Conservation (phyloP, 2,329 filamentous ascomycete genomes). For the Fonsecaea monophora region DNA sequence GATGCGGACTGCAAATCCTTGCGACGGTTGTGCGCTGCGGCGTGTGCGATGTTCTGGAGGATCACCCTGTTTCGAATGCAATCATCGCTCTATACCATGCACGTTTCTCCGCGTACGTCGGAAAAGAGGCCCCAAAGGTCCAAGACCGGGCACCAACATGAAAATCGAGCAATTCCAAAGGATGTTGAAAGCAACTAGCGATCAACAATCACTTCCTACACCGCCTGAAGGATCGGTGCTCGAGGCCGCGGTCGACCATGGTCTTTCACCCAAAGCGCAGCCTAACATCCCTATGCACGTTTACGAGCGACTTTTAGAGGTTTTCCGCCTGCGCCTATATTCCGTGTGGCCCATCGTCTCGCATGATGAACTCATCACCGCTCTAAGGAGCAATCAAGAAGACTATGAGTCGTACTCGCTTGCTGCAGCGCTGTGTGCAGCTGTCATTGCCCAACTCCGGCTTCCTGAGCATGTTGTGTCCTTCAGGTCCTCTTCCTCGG, state of each 20-base stretch:
- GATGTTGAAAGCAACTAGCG: background rate
- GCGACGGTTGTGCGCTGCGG: constrained; percentile 16
- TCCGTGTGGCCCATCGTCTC: constrained; percentile 17
- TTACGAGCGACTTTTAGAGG: constrained; percentile 9
- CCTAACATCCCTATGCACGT: background rate
- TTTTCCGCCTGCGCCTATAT: constrained; percentile 10
- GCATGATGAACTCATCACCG: constrained; percentile 4
- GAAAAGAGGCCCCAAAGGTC: constrained; percentile 20
- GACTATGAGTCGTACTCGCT: constrained; percentile 19
- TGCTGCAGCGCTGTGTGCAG: constrained; percentile 16
- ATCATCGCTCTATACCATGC: constrained; percentile 9
- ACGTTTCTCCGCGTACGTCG: constrained; percentile 17
- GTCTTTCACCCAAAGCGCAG: too few species aligned
- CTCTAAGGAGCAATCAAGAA: constrained; percentile 1
- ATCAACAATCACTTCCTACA: constrained; percentile 4
- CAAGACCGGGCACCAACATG: constrained; percentile 11
- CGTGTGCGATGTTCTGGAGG: constrained; percentile 15
- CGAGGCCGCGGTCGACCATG: background rate
- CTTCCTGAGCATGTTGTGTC: constrained; percentile 8
- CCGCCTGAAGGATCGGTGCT: background rate
- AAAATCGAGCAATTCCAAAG: constrained; percentile 20
- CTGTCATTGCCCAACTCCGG: constrained; percentile 21
- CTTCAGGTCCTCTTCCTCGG: constrained; percentile 6
- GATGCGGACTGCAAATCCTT: constrained; percentile 19
- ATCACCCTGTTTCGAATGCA: constrained; percentile 16